A percentile compares a stretch with the other conserved stretches of the same genome.
Conservation (phyloP, 2,329 filamentous ascomycete species). For the Botrytis byssoidea region DNA sequence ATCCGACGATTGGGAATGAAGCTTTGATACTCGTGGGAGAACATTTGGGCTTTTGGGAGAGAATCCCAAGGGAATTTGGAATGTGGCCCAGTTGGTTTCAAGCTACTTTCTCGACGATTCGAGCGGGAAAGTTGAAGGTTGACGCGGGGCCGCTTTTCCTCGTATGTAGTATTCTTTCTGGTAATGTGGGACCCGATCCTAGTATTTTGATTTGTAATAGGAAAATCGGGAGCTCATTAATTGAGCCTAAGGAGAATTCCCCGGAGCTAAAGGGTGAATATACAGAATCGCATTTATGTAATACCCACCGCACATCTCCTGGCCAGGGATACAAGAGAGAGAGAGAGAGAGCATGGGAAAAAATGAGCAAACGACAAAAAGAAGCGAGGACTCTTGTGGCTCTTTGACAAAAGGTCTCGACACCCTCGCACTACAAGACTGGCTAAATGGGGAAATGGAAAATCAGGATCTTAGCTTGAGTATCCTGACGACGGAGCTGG, state of each 20-base stretch:
- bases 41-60: neutral
- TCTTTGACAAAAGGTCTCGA: neutral
- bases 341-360: neutral
- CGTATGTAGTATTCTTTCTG: neutral
- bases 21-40: neutral
- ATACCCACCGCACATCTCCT: neutral
- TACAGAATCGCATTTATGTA: neutral
- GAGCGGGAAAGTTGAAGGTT: neutral
- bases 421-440: neutral
- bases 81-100: neutral
- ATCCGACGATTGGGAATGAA: neutral
- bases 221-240: neutral
- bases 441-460: neutral
- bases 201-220: neutral
- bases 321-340: rapidly evolving
- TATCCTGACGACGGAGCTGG: neutral
- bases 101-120: neutral
- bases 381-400: neutral
- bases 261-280: neutral
- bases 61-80: neutral
- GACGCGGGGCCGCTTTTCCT: neutral
- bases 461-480: neutral
- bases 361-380: neutral
- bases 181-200: neutral
- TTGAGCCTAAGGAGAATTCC: neutral